Conservation (phyloP, 352 stramenopile genomes). For the Globisporangium cylindrosporum region DNA sequence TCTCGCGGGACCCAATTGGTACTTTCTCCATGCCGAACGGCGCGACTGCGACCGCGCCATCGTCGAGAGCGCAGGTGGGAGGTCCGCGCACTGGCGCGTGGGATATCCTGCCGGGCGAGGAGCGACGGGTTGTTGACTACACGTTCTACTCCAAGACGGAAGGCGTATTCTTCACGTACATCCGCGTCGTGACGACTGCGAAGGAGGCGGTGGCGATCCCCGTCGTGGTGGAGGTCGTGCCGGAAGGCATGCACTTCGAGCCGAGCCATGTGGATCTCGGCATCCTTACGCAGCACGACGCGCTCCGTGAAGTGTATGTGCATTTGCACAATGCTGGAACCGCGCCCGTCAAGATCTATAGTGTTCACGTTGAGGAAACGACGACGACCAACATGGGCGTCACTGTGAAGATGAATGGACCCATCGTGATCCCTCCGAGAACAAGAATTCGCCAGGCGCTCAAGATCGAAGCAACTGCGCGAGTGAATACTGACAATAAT, state of each 20-base stretch:
- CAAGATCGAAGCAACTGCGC: conserved; percentile 20
- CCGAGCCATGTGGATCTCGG: conserved; percentile 35
- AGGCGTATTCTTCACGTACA: conserved; percentile 36
- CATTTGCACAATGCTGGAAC: conserved; percentile 39
- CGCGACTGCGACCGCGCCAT: conserved; percentile 1
- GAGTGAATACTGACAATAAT: background rate
- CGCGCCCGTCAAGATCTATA: conserved; percentile 35
- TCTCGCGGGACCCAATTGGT: conserved; percentile 35
- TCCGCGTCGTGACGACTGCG: conserved; percentile 27
- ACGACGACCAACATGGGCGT: conserved; percentile 30
- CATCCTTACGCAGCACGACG: conserved; percentile 26
- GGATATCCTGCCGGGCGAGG: conserved; percentile 32
- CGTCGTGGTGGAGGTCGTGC: conserved; percentile 35
- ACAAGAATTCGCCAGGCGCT: conserved; percentile 35
- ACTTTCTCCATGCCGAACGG: conserved; percentile 18
- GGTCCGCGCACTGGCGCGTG: conserved; percentile 22
- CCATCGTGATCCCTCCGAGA: conserved; percentile 30
- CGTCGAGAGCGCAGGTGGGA: background rate
- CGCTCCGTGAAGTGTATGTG: conserved; percentile 28
- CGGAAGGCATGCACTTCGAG: conserved; percentile 35
- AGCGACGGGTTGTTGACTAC: conserved; percentile 37
- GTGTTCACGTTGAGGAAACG: conserved; percentile 24
- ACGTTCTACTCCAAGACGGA: conserved; percentile 22
- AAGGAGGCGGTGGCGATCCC: conserved; percentile 29
- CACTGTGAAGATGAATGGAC: conserved; percentile 27